Percentiles rank a stretch among this genome's conserved stretches.
phyloP scores from a whole-genome alignment of 805 yeast species.

The Millerago galiae region DNA sequence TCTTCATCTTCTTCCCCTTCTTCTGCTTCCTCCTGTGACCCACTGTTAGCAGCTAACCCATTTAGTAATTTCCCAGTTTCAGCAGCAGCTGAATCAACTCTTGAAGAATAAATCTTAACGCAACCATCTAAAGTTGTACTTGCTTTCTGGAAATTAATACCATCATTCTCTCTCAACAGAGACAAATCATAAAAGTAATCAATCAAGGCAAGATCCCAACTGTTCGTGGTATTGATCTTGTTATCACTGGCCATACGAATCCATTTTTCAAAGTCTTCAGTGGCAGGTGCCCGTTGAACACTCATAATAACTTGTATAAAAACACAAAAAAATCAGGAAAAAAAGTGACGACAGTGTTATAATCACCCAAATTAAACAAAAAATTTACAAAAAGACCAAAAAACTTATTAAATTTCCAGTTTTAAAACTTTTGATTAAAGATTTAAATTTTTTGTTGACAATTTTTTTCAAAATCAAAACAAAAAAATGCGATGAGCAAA shows the following conservation, averaged over 20 bases:
- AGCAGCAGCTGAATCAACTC: slow-evolving; percentile 87
- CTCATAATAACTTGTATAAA: background rate
- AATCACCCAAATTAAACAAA: background rate
- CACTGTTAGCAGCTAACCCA: slow-evolving; percentile 50
- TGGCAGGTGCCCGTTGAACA: slow-evolving; percentile 5
- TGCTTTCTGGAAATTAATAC: slow-evolving; percentile 85
- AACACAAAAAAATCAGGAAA: no score
- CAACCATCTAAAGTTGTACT: slow-evolving; percentile 92
- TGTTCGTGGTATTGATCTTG: slow-evolving; percentile 75
- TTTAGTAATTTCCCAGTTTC: slow-evolving; percentile 82
- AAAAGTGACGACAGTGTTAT: no score
- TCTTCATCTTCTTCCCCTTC: slow-evolving; percentile 17
- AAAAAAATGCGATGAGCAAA: slow-evolving; percentile 1
- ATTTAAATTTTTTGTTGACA: slow-evolving; percentile 1
- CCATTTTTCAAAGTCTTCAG: slow-evolving; percentile 60
- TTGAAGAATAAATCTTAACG: slow-evolving; percentile 82
- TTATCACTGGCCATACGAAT: slow-evolving; percentile 77
- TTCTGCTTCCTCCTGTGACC: slow-evolving; percentile 16
- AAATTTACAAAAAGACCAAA: no score
- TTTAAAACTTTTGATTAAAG: background rate
- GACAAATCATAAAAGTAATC: slow-evolving; percentile 86
- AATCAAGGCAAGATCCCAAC: slow-evolving; percentile 87
- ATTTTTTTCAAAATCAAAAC: slow-evolving; percentile 3
- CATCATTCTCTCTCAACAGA: slow-evolving; percentile 62
- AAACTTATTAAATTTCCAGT: background rate